A percentile compares a stretch with the other conserved stretches of the same genome.
phyloP scores from a whole-genome alignment of 164 flowering plant species.

The Annona cherimola region DNA sequence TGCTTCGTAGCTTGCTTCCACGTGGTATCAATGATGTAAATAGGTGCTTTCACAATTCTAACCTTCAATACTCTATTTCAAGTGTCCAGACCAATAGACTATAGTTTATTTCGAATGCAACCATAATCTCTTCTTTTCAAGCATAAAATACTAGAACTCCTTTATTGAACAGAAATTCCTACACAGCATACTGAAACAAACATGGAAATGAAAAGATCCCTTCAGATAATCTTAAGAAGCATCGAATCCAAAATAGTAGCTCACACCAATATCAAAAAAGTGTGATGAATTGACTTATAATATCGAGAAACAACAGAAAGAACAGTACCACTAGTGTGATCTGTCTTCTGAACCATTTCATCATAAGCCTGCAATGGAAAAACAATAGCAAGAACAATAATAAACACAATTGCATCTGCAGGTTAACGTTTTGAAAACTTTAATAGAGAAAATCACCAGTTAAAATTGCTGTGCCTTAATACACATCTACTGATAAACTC shows the following conservation, averaged over 20 bases:
- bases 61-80: background rate
- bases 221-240: background rate
- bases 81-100: background rate
- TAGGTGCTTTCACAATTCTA: background rate
- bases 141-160: background rate
- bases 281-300: background rate
- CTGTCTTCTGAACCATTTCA: slow-evolving; percentile 21
- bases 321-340: slow-evolving; percentile 24
- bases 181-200: background rate
- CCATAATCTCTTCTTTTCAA: background rate
- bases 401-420: background rate
- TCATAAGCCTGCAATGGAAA: slow-evolving; percentile 27
- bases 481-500: no score
- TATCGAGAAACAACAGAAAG: slow-evolving; percentile 1
- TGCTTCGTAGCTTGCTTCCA: background rate
- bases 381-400: slow-evolving; percentile 2
- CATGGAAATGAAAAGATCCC: background rate
- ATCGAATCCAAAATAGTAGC: background rate
- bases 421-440: background rate
- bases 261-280: background rate
- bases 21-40: background rate
- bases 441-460: no score
- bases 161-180: background rate
- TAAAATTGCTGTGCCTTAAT: no score
- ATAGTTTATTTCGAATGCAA: background rate